These are phyloP conservation scores for Porogramme epimiltina DNA, from an alignment of 1,284 basidiomycete species.

Conservation along the genomic window DNA sequence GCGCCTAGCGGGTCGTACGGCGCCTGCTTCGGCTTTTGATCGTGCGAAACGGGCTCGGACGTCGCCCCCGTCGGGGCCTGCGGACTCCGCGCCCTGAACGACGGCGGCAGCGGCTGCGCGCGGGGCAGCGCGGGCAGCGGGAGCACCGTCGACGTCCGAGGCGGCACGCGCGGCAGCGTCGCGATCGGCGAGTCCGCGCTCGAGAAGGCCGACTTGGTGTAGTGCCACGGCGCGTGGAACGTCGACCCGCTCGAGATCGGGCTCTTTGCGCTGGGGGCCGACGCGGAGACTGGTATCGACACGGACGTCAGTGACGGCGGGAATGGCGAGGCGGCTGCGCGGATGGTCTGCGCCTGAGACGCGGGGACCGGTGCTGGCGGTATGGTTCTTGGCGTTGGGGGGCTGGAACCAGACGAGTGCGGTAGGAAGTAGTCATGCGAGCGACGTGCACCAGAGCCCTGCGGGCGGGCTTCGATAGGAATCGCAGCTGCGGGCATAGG, in stretches of 20 bases:
- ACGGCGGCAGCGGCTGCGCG: constrained; percentile 13
- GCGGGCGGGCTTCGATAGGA: constrained; percentile 25
- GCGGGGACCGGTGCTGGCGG: constrained; percentile 1
- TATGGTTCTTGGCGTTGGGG: constrained; percentile 7
- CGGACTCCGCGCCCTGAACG: constrained; percentile 11
- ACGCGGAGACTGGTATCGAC: constrained; percentile 15
- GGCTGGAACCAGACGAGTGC: constrained; percentile 11
- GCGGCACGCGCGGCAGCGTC: constrained; percentile 33
- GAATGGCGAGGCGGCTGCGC: not conserved
- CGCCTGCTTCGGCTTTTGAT: constrained; percentile 35
- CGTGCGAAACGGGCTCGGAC: constrained; percentile 32
- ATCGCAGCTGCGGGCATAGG: constrained; percentile 30
- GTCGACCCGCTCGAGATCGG: constrained; percentile 6
- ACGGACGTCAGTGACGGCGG: constrained; percentile 12
- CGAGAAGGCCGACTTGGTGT: constrained; percentile 55
- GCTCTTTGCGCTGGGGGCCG: constrained; percentile 19
- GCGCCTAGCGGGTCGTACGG: constrained; percentile 68
- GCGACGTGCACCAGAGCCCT: constrained; percentile 12
- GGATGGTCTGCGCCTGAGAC: not conserved
- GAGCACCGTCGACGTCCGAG: constrained; percentile 45
- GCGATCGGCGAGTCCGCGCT: constrained; percentile 31
- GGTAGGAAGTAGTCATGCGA: constrained; percentile 23
- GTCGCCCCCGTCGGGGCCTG: constrained; percentile 15
- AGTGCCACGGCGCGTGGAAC: constrained; percentile 47
- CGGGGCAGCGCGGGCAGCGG: constrained; percentile 22